Evolutionary conservation across 2,329 filamentous ascomycete genomes (phyloP).

Genomic region (Rhytidhysteron rufulum): DNA sequence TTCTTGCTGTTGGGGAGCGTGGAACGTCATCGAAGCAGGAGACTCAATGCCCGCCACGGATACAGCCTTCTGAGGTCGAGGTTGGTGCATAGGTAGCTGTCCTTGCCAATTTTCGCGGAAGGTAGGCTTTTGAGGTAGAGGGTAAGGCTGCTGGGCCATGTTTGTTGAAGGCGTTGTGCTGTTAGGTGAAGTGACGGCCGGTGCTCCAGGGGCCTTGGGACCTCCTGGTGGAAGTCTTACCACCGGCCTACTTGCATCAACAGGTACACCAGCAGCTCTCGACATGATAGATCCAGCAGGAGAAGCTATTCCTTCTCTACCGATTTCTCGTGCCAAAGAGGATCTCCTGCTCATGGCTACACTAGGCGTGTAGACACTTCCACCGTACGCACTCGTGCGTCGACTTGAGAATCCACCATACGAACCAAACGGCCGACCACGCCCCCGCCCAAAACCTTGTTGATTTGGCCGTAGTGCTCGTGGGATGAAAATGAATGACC

Average conservation of each 20-base stretch:
- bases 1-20: conserved; percentile 60
- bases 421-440: conserved; percentile 70
- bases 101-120: conserved; percentile 59
- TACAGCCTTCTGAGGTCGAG: conserved; percentile 88
- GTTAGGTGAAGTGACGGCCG: conserved; percentile 28
- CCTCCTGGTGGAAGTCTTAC: conserved; percentile 73
- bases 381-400: conserved; percentile 77
- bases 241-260: conserved; percentile 65
- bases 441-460: conserved; percentile 64
- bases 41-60: conserved; percentile 92
- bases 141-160: conserved; percentile 48
- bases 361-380: conserved; percentile 81
- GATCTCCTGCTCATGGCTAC: conserved; percentile 85
- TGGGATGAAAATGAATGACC: conserved; percentile 98
- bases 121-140: conserved; percentile 52
- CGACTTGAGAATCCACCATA: conserved; percentile 64
- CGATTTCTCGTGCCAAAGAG: conserved; percentile 65
- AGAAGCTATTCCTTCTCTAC: conserved; percentile 72
- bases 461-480: conserved; percentile 90
- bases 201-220: conserved; percentile 32
- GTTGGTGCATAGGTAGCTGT: conserved; percentile 81
- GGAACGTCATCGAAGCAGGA: conserved; percentile 60
- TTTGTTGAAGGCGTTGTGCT: conserved; percentile 46
- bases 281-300: conserved; percentile 76
- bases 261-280: conserved; percentile 55